A percentile compares a stretch with the other conserved stretches of the same genome.
Conservation (phyloP, 208 protist genomes). For the Trypanosoma melophagium region DNA sequence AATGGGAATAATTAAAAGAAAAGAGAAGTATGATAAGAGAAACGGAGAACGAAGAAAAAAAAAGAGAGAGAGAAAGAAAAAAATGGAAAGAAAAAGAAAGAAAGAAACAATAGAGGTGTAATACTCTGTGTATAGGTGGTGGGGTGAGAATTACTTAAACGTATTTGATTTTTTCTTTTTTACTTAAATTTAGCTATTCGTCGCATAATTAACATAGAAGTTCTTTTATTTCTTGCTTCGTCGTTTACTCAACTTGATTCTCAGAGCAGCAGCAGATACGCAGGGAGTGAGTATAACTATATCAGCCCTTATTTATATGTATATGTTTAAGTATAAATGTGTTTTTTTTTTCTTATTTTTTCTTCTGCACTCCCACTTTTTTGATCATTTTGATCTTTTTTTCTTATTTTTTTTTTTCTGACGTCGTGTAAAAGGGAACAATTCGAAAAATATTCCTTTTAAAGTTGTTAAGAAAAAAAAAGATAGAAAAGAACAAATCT, state of each 20-base stretch:
- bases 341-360: slow-evolving; percentile 16
- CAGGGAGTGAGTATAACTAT: neutral
- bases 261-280: neutral
- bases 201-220: neutral
- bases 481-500: no score
- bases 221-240: neutral
- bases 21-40: neutral
- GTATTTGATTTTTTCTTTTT: slow-evolving; percentile 5
- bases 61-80: slow-evolving; percentile 4
- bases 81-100: slow-evolving; percentile 1
- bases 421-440: no score
- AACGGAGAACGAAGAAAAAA: neutral
- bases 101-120: neutral
- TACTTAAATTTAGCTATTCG: neutral
- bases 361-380: slow-evolving; percentile 5
- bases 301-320: slow-evolving; percentile 22
- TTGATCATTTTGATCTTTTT: neutral
- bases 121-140: no score
- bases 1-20: neutral
- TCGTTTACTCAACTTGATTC: neutral
- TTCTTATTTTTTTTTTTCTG: neutral
- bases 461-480: neutral
- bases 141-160: neutral
- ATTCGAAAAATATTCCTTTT: no score
- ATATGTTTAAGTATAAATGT: neutral